Evolutionary conservation across 192 early-diverging fungal species (phyloP), one percentile per base, ranked within the genome.

Genomic region (Umbelopsis sp.): DNA sequence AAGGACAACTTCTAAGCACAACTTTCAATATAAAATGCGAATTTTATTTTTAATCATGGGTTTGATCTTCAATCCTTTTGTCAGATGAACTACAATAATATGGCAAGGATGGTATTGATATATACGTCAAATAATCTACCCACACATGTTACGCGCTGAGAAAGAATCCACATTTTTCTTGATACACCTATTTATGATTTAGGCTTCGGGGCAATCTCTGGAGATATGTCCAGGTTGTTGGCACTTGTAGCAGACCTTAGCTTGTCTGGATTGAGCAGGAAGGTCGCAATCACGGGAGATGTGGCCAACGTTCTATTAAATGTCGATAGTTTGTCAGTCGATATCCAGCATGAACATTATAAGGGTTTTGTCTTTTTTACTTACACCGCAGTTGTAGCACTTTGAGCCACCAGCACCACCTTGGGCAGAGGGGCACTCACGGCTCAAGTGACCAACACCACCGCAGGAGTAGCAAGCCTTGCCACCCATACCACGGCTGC

Each of bases 191-290:
- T 23, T 52, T n/a, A 25, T 27, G 27, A 41, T 41, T 41, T 41
- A 41, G 30, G 30, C 55, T 37, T 61, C 55, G 15, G 55, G 55
- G 41, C 69, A 71, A 11, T 71, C 69, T 46, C 53, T 51, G 35
- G 69, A 51, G 65, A 80, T 72, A 49, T 80, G 78, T 58, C 84
- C 84, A 51, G 78, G 68, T 69, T 85, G 72, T 46, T 82, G 77
- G 67, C 84, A 85, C 73, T 85, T 85, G 78, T 78, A 82, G 64
- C 84, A 85, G 33, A 73, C 71, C 78, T 81, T 82, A 30, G 73
- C 61, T 61, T 79, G 77, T 23, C 33, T 18, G 37, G 71, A 58
- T 61, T 69, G 69, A 35, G 49, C 33, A 6, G 30, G 49, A 22
- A 49, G 67, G 49, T 74, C 53, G 35, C 76, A 78, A 5, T 78